Evolutionary conservation across 164 flowering plant genomes (phyloP).

Genomic region (Sextonia rubra): DNA sequence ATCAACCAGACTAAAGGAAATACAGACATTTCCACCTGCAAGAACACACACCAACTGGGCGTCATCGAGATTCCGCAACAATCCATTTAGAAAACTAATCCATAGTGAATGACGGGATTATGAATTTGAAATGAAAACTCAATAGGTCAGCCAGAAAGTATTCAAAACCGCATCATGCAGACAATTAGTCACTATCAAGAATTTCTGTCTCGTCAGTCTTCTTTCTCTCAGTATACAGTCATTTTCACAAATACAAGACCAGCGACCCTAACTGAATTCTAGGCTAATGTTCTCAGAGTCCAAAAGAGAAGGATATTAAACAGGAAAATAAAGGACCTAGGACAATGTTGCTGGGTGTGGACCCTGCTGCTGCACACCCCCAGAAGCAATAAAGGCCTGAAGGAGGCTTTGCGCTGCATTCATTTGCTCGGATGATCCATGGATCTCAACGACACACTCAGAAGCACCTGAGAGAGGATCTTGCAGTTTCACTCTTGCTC

Average conservation of each 20-base stretch:
- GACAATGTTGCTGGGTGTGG: not conserved
- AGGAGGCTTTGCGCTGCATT: slow-evolving; percentile 31
- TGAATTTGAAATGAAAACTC: too few relatives aligned
- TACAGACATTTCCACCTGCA: too few relatives aligned
- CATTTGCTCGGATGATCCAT: slow-evolving; percentile 39
- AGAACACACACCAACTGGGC: too few relatives aligned
- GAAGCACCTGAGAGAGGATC: slow-evolving; percentile 31
- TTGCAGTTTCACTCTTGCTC: slow-evolving; percentile 34
- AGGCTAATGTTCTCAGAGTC: not conserved
- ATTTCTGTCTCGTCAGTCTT: too few relatives aligned
- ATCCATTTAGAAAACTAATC: too few relatives aligned
- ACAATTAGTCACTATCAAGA: too few relatives aligned
- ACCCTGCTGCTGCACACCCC: slow-evolving; percentile 16
- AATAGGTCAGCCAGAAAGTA: too few relatives aligned
- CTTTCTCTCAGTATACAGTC: not conserved
- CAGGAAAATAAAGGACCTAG: not conserved
- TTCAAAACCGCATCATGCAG: too few relatives aligned
- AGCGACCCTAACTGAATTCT: not conserved
- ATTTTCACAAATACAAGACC: not conserved
- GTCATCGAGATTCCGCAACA: too few relatives aligned
- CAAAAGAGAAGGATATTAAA: not conserved
- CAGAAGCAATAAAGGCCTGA: slow-evolving; percentile 30
- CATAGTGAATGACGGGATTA: too few relatives aligned
- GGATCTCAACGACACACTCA: slow-evolving; percentile 38
- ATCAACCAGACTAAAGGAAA: too few relatives aligned